phyloP scores from a whole-genome alignment of 139 green algal genomes.

The Mychonastes homosphaera region DNA sequence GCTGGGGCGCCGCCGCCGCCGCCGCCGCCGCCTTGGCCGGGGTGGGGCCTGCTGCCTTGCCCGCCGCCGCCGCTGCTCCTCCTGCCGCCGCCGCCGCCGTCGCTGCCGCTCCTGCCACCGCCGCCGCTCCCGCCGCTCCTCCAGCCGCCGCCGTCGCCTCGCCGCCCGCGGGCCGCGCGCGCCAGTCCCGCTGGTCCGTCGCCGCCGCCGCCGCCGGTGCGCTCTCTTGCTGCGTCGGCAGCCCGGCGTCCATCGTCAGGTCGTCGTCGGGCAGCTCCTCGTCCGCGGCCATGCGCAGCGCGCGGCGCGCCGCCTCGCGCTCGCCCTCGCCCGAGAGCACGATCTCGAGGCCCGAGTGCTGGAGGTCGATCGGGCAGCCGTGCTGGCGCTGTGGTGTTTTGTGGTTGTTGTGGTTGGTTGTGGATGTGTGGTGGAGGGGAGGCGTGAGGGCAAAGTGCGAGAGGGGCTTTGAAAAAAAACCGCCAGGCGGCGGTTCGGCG shows the following conservation, averaged over 20 bases:
- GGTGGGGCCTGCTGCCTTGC: slow-evolving; percentile 6
- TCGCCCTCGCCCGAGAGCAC: slow-evolving; percentile 47
- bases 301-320: slow-evolving; percentile 43
- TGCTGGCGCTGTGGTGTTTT: slow-evolving; percentile 52
- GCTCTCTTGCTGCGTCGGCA: too few relatives aligned
- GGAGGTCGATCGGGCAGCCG: slow-evolving; percentile 44
- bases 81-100: not conserved
- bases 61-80: not conserved
- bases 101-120: not conserved
- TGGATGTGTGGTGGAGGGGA: not conserved
- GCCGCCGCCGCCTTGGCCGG: not conserved
- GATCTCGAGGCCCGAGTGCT: slow-evolving; percentile 51
- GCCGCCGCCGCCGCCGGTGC: too few relatives aligned
- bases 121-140: not conserved
- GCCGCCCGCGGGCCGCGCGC: too few relatives aligned
- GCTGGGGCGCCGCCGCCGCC: slow-evolving; percentile 1
- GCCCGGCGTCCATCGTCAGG: too few relatives aligned
- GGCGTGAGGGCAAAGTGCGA: not conserved
- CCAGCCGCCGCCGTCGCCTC: not conserved
- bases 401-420: not conserved
- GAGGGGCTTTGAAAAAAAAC: not conserved
- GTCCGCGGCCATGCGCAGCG: slow-evolving; percentile 30
- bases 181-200: too few relatives aligned
- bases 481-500: not conserved
- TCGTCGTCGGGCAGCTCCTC: too few relatives aligned